Evolutionary conservation across 2,329 filamentous ascomycete genomes (phyloP).

Genomic region (Diaporthe australafricana): DNA sequence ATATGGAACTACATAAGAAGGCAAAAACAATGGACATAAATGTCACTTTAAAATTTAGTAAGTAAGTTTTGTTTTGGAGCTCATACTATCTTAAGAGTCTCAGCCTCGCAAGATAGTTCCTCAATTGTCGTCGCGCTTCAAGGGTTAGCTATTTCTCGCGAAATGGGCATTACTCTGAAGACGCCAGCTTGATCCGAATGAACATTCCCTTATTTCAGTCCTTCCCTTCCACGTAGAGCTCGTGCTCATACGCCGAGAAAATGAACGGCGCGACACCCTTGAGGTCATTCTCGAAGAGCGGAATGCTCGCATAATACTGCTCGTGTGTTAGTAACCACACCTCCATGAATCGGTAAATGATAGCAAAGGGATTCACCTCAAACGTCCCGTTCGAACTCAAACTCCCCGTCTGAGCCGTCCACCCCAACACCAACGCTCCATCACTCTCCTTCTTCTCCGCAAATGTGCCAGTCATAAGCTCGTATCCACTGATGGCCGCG

Average conservation of each 20-base stretch:
- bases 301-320: slow-evolving; percentile 13
- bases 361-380: neutral
- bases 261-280: slow-evolving; percentile 2
- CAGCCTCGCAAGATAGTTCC: too few relatives aligned
- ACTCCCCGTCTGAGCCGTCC: slow-evolving; percentile 4
- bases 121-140: too few relatives aligned
- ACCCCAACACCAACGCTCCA: neutral
- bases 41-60: too few relatives aligned
- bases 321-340: neutral
- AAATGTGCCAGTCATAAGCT: slow-evolving; percentile 12
- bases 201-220: too few relatives aligned
- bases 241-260: slow-evolving; percentile 4
- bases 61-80: too few relatives aligned
- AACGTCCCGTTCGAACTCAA: slow-evolving; percentile 5
- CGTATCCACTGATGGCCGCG: neutral
- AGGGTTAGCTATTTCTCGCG: too few relatives aligned
- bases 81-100: too few relatives aligned
- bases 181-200: too few relatives aligned
- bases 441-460: slow-evolving; percentile 3
- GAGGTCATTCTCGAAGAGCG: slow-evolving; percentile 11
- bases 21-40: too few relatives aligned
- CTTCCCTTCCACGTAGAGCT: neutral
- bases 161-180: too few relatives aligned
- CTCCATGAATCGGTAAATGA: too few relatives aligned
- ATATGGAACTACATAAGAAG: too few relatives aligned